phyloP scores from a whole-genome alignment of 2,329 filamentous ascomycete species.

The Myriosclerotinia duriaeana region DNA sequence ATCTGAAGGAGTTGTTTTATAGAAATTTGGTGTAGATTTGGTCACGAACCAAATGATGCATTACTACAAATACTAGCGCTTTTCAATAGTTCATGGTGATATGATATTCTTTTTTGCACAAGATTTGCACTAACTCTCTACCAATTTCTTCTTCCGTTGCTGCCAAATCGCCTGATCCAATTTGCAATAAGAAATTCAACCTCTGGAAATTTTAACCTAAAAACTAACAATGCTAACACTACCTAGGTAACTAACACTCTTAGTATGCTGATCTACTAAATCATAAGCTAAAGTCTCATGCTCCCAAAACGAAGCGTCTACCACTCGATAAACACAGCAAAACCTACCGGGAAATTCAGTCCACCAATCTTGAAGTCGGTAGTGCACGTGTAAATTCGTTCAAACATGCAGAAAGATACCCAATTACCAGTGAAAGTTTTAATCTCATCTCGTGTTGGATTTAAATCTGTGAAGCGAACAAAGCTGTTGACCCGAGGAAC shows the following conservation, averaged over 20 bases:
- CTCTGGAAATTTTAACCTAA: background rate
- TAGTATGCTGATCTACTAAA: background rate
- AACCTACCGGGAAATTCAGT: background rate
- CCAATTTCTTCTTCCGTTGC: background rate
- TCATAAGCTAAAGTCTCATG: background rate
- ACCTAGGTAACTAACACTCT: background rate
- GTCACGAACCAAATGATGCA: background rate
- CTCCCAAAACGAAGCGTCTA: background rate
- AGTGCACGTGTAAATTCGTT: background rate
- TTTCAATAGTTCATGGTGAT: background rate
- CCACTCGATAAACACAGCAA: background rate
- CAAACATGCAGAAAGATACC: conserved; percentile 2
- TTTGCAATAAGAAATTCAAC: background rate
- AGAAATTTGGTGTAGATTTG: background rate
- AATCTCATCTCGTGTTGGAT: conserved; percentile 15
- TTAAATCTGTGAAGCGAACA: background rate
- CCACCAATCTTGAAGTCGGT: background rate
- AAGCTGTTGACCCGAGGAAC: background rate
- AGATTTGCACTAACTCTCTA: background rate
- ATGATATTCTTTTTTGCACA: background rate
- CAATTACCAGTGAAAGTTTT: background rate
- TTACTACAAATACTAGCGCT: background rate
- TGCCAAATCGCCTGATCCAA: conserved; percentile 1
- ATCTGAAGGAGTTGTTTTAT: background rate
- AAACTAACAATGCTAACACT: background rate